A percentile compares a stretch with the other conserved stretches of the same genome.
Conservation (phyloP, 2,329 filamentous ascomycete genomes). For the Colletotrichum higginsianum region DNA sequence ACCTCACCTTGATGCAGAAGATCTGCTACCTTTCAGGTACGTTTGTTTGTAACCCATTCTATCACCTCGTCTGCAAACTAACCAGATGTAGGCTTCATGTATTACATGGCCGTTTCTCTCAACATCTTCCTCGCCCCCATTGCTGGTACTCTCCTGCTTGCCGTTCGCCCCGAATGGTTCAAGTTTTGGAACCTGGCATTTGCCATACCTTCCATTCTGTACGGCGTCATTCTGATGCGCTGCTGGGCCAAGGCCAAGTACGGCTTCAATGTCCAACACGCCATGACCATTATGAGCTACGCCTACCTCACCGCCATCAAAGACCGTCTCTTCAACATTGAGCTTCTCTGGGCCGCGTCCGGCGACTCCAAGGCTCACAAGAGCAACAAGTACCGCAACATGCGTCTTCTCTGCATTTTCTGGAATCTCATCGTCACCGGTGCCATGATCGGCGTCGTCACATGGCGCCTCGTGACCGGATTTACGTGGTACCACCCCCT, state of each 20-base stretch:
- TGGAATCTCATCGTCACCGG: slow-evolving; percentile 54
- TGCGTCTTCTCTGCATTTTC: slow-evolving; percentile 56
- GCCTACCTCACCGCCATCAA: slow-evolving; percentile 60
- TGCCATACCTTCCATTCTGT: slow-evolving; percentile 57
- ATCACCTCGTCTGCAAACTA: background rate
- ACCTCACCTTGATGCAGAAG: slow-evolving; percentile 56
- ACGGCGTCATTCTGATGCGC: slow-evolving; percentile 56
- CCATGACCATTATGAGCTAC: slow-evolving; percentile 58
- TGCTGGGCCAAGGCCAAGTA: slow-evolving; percentile 58
- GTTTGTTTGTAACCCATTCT: background rate
- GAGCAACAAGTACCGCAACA: slow-evolving; percentile 60
- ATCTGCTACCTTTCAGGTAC: slow-evolving; percentile 58
- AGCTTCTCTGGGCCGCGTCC: slow-evolving; percentile 56
- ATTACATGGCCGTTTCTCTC: slow-evolving; percentile 58
- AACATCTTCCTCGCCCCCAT: slow-evolving; percentile 58
- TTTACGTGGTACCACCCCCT: slow-evolving; percentile 58
- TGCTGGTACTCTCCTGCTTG: slow-evolving; percentile 57
- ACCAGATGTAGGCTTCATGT: slow-evolving; percentile 50
- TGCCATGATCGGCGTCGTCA: slow-evolving; percentile 53
- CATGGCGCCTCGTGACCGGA: slow-evolving; percentile 52
- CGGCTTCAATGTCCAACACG: slow-evolving; percentile 59
- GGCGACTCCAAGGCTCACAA: slow-evolving; percentile 58
- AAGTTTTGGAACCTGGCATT: slow-evolving; percentile 62
- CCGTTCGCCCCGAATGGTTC: slow-evolving; percentile 57
- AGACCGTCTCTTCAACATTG: slow-evolving; percentile 56